Base-by-base conservation (phyloP, 371 early-diverging fungal genomes). In the Mortierella polycephala region DNA sequence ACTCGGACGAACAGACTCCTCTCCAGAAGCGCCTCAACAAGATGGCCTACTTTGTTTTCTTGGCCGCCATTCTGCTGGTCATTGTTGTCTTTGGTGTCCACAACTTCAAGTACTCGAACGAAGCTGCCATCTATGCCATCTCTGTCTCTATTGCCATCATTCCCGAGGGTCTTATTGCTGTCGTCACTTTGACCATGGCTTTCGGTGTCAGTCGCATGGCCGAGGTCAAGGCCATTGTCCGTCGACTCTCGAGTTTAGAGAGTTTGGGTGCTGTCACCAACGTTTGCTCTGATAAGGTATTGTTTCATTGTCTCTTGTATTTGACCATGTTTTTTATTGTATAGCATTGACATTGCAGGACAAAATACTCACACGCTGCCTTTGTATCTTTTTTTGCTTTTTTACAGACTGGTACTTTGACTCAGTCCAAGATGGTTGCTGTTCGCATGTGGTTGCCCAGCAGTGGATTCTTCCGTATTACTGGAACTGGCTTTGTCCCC, bases 131-230 rank as follows among this genome's bases (percentile, higher is more conserved):
- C 14, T 92, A 94, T 70, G 92, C 93, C 7, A 90, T 95, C 47
- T 90, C 93, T 47, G 86, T 98, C 41, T 96, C 94, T 18, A 96
- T 99, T 67, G 92, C 96, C 40, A 94, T 96, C 18, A 95, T 99
- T 64, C 99, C 99, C 45, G 98, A 98, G 83, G 99, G 98, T 63
- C 87, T 98, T 6, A 91, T 97, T 11, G 96, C 96, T 40, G 96
- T 96, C 12, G 85, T 92, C 39, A 93, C 94, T 0, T 84, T 98
- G 55, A 95, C 97, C 7, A 96, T 97, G 92, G 96, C 97, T 0
- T 83, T 96, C 65, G 96, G 97, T 81, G 98, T 97, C 14, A 83
- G 87, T 37, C 81, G 93, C 20, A 94, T 99, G 96, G 96, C 96
- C 40, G 86, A 88, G 54, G 86, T 89, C 53, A 89, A 95, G 62